These are phyloP conservation scores for Capniomyces stellatus DNA, from an alignment of 371 early-diverging fungal species.

Conservation along the genomic window DNA sequence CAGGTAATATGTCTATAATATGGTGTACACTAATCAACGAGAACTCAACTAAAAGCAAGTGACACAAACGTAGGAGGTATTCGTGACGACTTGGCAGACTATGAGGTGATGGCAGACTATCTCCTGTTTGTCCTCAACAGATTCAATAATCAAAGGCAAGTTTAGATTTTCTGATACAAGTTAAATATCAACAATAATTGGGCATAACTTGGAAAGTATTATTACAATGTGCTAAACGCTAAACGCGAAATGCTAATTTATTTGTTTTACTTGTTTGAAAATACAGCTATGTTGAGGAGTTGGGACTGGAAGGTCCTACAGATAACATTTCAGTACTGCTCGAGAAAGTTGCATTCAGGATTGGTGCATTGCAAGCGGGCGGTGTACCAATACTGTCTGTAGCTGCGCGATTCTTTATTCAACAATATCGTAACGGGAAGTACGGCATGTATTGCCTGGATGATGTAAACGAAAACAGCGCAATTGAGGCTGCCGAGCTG, in stretches of 20 bases:
- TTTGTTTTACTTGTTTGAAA: no score
- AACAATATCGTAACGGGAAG: constrained; percentile 51
- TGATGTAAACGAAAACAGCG: constrained; percentile 31
- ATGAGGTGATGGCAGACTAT: constrained; percentile 69
- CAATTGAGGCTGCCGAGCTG: constrained; percentile 28
- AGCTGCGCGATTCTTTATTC: constrained; percentile 50
- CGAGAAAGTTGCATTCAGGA: constrained; percentile 38
- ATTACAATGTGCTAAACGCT: no score
- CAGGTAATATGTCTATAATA: constrained; percentile 26
- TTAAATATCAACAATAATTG: no score
- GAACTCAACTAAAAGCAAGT: not conserved
- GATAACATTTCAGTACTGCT: constrained; percentile 44
- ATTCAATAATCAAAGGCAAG: constrained; percentile 24
- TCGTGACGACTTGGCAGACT: constrained; percentile 65
- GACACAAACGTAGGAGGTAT: constrained; percentile 40
- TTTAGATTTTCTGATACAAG: no score
- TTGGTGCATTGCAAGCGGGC: constrained; percentile 60
- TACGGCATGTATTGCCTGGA: constrained; percentile 54
- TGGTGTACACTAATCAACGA: not conserved
- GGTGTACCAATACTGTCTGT: constrained; percentile 41
- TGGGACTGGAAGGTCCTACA: constrained; percentile 36
- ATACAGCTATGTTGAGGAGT: constrained; percentile 25
- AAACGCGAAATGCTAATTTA: not conserved
- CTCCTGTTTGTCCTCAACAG: constrained; percentile 65
- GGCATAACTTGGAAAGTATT: no score